Evolutionary conservation across 805 yeast species (phyloP).

Genomic region (Saccharomycopsis amapae): DNA sequence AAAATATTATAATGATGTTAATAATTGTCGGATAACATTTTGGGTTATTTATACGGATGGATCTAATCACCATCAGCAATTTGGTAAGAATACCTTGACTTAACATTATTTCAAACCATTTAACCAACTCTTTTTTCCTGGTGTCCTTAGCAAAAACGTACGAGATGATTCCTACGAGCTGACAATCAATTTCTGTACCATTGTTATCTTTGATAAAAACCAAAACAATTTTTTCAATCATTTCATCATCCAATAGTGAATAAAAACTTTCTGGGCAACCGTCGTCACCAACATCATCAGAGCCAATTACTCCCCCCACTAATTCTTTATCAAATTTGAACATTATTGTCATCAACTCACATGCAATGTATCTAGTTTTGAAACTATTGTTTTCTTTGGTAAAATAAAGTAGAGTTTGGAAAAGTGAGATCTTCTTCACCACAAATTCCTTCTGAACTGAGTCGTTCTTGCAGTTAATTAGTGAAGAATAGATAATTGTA

Average conservation of each 20-base stretch:
- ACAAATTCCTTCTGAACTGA: constrained; percentile 11
- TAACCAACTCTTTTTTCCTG: constrained; percentile 7
- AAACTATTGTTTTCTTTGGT: constrained; percentile 13
- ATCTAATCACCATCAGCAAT: constrained; percentile 5
- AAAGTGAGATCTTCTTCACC: constrained; percentile 10
- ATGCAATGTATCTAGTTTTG: constrained; percentile 18
- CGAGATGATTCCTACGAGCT: constrained; percentile 11
- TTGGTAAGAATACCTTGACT: constrained; percentile 9
- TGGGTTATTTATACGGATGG: constrained; percentile 5
- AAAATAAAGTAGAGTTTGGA: constrained; percentile 10
- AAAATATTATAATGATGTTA: constrained; percentile 13
- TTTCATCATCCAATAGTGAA: constrained; percentile 8
- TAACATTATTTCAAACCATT: constrained; percentile 29
- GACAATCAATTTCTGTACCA: constrained; percentile 18
- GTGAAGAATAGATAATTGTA: constrained; percentile 17
- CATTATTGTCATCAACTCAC: constrained; percentile 39
- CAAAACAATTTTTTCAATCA: constrained; percentile 7
- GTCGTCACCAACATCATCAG: too few relatives aligned
- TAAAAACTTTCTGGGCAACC: constrained; percentile 13
- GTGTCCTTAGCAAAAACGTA: constrained; percentile 12
- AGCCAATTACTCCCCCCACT: background rate
- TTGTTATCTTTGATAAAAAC: constrained; percentile 11
- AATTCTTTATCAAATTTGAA: constrained; percentile 54
- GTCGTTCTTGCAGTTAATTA: constrained; percentile 16
- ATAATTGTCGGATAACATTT: constrained; percentile 7